Evolutionary conservation across 2,329 filamentous ascomycete species (phyloP), one percentile per base, ranked within the genome.

Genomic region (Falciphora oryzae): DNA sequence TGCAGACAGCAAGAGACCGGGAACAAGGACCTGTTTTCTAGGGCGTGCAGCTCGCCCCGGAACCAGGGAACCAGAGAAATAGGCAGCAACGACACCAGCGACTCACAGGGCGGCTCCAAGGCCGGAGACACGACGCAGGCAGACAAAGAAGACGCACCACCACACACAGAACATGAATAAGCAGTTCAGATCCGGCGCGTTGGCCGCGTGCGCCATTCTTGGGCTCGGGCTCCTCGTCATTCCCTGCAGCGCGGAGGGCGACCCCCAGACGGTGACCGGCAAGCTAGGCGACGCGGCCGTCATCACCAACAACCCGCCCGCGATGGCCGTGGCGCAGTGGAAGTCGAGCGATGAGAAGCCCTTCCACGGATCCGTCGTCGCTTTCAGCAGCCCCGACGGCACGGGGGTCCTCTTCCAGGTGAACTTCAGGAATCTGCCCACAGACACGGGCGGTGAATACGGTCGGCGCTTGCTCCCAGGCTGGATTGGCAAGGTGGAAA

Each of bases 351-450:
- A 27, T 13, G 59, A 11, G 13, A 44, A 61, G 31, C 32, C 35
- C 10, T 62, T 62, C 27, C 44, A 32, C 16, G 66, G 67, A 13
- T 32, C 63, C 14, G 57, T 68, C n/a, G 61, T 62, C 57, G 67
- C 65, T 25, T 38, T 67, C 16, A 65, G 66, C 8, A 67, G 64
- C 31, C 66, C 69, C 6, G 67, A 70, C 61, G 74, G 75, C 35
- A 62, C 63, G 11, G 75, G 75, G 22, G 71, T 76, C 27, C 62
- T 67, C 27, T 75, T 76, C 69, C 69, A 66, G 44, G 63, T 76
- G 61, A 68, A 65, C 29, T 71, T 76, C 62, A 71, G 68, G 29
- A 71, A 73, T 58, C 70, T 76, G 31, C 75, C 75, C 61, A 69
- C 68, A 65, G 66, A 66, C 22, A n/a, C 22, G 13, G 73, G 70